phyloP scores from a whole-genome alignment of 306 rosid species.

The Begonia peltatifolia region DNA sequence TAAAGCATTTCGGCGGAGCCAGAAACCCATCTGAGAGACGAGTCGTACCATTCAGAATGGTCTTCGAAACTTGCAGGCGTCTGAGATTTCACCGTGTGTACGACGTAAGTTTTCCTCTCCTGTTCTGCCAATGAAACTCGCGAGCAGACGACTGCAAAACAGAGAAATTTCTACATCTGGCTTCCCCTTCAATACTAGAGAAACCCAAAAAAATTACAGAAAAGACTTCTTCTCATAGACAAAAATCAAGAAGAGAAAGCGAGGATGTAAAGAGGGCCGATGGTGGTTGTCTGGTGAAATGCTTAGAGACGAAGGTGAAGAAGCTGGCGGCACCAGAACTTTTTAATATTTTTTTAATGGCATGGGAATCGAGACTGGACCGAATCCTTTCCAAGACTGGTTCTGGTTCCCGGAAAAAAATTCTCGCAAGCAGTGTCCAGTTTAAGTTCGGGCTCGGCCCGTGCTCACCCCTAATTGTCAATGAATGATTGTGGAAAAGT shows the following conservation, averaged over 20 bases:
- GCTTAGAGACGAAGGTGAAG: conserved; percentile 27
- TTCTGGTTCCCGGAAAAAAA: no score
- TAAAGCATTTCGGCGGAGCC: conserved; percentile 51
- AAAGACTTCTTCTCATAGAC: neutral
- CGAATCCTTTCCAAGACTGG: no score
- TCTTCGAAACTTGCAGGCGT: conserved; percentile 49
- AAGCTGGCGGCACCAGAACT: conserved; percentile 7
- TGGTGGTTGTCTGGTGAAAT: conserved; percentile 43
- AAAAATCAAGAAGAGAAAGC: neutral
- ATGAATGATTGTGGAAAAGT: no score
- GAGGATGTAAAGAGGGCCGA: conserved; percentile 10
- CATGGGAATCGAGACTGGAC: no score
- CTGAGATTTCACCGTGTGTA: conserved; percentile 42
- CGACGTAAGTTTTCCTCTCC: conserved; percentile 40
- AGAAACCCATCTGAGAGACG: conserved; percentile 39
- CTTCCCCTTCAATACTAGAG: no score
- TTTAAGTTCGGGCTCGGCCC: no score
- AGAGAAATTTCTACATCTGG: no score
- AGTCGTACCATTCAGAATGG: conserved; percentile 55
- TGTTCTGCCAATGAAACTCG: conserved; percentile 16
- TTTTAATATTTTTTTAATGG: no score
- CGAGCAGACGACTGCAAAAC: conserved; percentile 1
- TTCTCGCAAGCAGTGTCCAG: no score
- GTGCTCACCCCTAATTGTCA: no score
- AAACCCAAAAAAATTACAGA: no score